phyloP scores from a whole-genome alignment of 148 eudicot genomes.

The Rhododendron ferrugineum region DNA sequence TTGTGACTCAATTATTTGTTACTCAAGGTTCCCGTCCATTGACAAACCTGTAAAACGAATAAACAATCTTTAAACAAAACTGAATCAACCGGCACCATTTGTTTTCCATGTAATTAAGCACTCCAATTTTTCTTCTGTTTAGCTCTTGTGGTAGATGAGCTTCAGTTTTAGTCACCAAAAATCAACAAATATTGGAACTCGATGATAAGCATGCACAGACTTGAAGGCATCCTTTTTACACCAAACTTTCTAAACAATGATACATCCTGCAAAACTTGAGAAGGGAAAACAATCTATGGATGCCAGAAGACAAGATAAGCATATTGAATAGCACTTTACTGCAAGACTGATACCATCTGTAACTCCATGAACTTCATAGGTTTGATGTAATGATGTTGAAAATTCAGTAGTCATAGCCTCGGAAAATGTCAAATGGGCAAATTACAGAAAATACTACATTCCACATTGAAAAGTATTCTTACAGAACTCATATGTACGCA shows the following conservation, averaged over 20 bases:
- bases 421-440: neutral
- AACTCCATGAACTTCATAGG: neutral
- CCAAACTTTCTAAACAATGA: neutral
- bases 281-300: neutral
- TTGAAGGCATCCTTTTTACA: neutral
- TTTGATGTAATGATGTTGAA: constrained; percentile 1
- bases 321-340: neutral
- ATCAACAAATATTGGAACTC: neutral
- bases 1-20: constrained; percentile 2
- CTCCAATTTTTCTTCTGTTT: neutral
- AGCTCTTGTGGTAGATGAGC: neutral
- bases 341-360: neutral
- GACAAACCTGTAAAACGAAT: constrained; percentile 12
- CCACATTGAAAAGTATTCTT: neutral
- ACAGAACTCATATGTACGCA: neutral
- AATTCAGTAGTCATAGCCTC: neutral
- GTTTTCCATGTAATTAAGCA: neutral
- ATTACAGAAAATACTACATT: neutral
- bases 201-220: neutral
- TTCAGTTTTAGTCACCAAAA: neutral
- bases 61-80: neutral
- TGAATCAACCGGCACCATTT: neutral
- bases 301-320: neutral
- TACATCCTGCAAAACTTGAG: neutral
- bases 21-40: constrained; percentile 30